These are phyloP conservation scores for Penicillium lividum DNA, from an alignment of 495 filamentous ascomycete species.

Conservation along the genomic window DNA sequence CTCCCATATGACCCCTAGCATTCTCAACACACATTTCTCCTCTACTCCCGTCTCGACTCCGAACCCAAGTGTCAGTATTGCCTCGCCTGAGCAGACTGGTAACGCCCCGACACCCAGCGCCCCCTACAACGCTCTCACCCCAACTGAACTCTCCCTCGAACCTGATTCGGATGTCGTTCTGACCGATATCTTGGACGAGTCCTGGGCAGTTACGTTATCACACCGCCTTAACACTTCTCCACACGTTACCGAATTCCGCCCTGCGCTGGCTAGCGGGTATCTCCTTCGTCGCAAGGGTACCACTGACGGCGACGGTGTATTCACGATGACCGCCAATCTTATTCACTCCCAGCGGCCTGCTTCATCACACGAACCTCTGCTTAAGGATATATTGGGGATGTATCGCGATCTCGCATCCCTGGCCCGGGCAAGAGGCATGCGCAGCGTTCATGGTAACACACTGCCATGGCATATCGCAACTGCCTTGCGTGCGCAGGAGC, in stretches of 20 bases:
- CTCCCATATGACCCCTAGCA: slow-evolving; percentile 31
- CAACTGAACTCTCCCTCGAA: slow-evolving; percentile 55
- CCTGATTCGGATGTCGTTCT: slow-evolving; percentile 73
- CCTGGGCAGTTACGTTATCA: slow-evolving; percentile 72
- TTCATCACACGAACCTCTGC: slow-evolving; percentile 53
- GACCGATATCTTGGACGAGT: slow-evolving; percentile 75
- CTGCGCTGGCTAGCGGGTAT: slow-evolving; percentile 70
- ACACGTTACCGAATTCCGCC: slow-evolving; percentile 62
- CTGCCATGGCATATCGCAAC: slow-evolving; percentile 86
- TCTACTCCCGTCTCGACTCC: slow-evolving; percentile 49
- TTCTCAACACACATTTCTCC: slow-evolving; percentile 36
- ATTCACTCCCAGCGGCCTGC: slow-evolving; percentile 54
- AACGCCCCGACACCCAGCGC: slow-evolving; percentile 38
- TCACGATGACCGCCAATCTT: slow-evolving; percentile 65
- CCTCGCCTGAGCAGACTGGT: slow-evolving; percentile 45
- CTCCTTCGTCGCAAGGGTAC: slow-evolving; percentile 72
- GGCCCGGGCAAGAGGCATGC: slow-evolving; percentile 67
- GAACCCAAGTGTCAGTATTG: slow-evolving; percentile 43
- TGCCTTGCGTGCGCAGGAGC: slow-evolving; percentile 63
- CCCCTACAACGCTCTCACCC: slow-evolving; percentile 53
- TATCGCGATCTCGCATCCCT: slow-evolving; percentile 76
- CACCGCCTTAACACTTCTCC: slow-evolving; percentile 71
- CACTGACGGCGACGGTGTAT: slow-evolving; percentile 61
- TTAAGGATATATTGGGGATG: slow-evolving; percentile 72
- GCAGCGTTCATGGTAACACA: slow-evolving; percentile 60